phyloP scores from a whole-genome alignment of 495 filamentous ascomycete species.

The Hyphodiscus hymeniophilus region DNA sequence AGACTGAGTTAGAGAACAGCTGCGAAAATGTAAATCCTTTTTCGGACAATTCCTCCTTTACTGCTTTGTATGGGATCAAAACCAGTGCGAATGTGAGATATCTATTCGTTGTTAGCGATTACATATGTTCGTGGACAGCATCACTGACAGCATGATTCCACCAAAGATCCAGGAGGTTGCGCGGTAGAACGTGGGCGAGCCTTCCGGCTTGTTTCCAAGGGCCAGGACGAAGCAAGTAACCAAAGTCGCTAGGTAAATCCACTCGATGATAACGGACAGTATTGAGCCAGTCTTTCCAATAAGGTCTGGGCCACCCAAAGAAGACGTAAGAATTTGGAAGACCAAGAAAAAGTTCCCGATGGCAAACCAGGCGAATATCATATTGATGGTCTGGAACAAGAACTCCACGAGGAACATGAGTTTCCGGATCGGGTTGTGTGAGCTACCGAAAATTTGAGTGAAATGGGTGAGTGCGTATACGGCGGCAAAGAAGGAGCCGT shows the following conservation, averaged over 20 bases:
- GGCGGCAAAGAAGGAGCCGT: slow-evolving; percentile 97
- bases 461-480: slow-evolving; percentile 93
- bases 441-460: slow-evolving; percentile 86
- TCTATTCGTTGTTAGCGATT: slow-evolving; percentile 27
- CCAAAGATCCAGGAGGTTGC: slow-evolving; percentile 97
- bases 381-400: slow-evolving; percentile 85
- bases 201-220: slow-evolving; percentile 92
- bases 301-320: slow-evolving; percentile 58
- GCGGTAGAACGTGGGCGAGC: slow-evolving; percentile 88
- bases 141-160: slow-evolving; percentile 75
- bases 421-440: slow-evolving; percentile 82
- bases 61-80: slow-evolving; percentile 85
- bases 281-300: slow-evolving; percentile 70
- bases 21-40: slow-evolving; percentile 54
- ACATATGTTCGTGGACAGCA: not conserved
- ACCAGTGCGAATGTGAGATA: slow-evolving; percentile 93
- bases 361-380: slow-evolving; percentile 98
- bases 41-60: slow-evolving; percentile 55
- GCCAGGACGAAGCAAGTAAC: slow-evolving; percentile 94
- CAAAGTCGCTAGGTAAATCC: slow-evolving; percentile 86
- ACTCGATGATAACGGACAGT: slow-evolving; percentile 86
- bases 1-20: slow-evolving; percentile 77
- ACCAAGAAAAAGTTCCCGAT: slow-evolving; percentile 99
- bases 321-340: slow-evolving; percentile 91
- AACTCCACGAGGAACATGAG: slow-evolving; percentile 88